phyloP scores from a whole-genome alignment of 2,329 filamentous ascomycete genomes.

The Penicillium sp. region DNA sequence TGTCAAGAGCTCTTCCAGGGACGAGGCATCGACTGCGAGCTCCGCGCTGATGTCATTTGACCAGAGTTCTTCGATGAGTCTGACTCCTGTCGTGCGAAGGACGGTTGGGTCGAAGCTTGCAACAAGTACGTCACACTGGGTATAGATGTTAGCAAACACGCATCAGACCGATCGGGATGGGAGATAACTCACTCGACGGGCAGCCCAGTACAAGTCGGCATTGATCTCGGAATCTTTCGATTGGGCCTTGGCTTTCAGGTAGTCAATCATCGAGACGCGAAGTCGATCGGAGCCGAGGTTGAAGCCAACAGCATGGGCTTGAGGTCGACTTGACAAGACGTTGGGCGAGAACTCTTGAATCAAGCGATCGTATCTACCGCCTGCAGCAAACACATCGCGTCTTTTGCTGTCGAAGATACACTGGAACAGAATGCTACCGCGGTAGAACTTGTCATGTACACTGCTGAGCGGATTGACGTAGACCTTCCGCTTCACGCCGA shows the following conservation, averaged over 20 bases:
- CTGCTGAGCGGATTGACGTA: constrained; percentile 82
- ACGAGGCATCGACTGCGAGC: constrained; percentile 73
- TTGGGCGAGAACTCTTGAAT: constrained; percentile 79
- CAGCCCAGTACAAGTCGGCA: constrained; percentile 55
- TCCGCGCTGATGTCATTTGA: constrained; percentile 81
- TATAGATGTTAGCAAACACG: constrained; percentile 8
- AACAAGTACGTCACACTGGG: constrained; percentile 79
- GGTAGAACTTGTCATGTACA: constrained; percentile 87
- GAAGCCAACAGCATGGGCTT: constrained; percentile 84
- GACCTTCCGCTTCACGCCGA: constrained; percentile 71
- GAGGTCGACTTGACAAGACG: constrained; percentile 58
- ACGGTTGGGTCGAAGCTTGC: constrained; percentile 78
- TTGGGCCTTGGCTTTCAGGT: constrained; percentile 53
- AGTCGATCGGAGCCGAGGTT: constrained; percentile 85
- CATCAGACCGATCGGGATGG: background rate
- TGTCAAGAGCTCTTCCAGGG: constrained; percentile 66
- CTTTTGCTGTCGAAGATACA: constrained; percentile 83
- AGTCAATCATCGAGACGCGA: constrained; percentile 57
- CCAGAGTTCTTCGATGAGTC: constrained; percentile 76
- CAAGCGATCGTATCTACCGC: constrained; percentile 85
- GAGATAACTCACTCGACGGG: constrained; percentile 55
- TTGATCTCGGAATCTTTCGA: constrained; percentile 70
- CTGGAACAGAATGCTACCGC: constrained; percentile 80
- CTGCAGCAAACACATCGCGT: constrained; percentile 81
- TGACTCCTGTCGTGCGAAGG: constrained; percentile 70